Percentiles rank a stretch among this genome's conserved stretches.
These are phyloP conservation scores for Geotrichum aggregatum DNA, from an alignment of 1,139 yeast genomes.

Conservation along the genomic window DNA sequence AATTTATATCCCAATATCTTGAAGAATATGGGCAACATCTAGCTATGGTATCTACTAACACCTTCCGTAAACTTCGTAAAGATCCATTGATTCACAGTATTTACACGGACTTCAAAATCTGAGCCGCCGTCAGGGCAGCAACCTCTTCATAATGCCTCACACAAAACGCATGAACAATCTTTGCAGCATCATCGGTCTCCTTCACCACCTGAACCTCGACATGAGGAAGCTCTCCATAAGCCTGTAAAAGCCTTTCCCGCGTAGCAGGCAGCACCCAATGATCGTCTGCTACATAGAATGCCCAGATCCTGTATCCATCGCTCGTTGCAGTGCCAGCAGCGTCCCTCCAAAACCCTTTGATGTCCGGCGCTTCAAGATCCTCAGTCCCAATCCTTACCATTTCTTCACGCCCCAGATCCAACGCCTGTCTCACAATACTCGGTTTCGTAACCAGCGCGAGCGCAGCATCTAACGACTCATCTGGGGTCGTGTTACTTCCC, in stretches of 20 bases:
- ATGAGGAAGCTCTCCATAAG: constrained; percentile 38
- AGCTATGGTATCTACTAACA: not conserved
- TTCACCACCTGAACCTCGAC: constrained; percentile 30
- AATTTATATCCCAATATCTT: too few relatives aligned
- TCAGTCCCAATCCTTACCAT: constrained; percentile 45
- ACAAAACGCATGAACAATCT: constrained; percentile 55
- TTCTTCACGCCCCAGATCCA: constrained; percentile 57
- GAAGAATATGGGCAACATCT: too few relatives aligned
- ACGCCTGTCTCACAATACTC: constrained; percentile 48
- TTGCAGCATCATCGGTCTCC: constrained; percentile 36
- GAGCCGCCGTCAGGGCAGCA: constrained; percentile 43
- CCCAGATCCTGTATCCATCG: constrained; percentile 49
- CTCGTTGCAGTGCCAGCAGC: too few relatives aligned
- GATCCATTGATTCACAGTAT: too few relatives aligned
- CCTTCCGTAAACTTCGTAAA: too few relatives aligned
- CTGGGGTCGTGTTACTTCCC: constrained; percentile 26
- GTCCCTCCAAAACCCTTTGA: constrained; percentile 49
- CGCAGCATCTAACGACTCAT: constrained; percentile 46
- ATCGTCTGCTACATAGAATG: constrained; percentile 53
- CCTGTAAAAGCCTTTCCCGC: constrained; percentile 42
- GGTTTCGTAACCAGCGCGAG: constrained; percentile 43
- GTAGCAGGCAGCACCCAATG: constrained; percentile 58
- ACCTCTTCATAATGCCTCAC: constrained; percentile 52
- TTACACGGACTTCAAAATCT: constrained; percentile 11
- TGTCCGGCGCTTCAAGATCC: constrained; percentile 38